Evolutionary conservation across 805 yeast species (phyloP).

Genomic region (Hanseniaspora occidentalis): DNA sequence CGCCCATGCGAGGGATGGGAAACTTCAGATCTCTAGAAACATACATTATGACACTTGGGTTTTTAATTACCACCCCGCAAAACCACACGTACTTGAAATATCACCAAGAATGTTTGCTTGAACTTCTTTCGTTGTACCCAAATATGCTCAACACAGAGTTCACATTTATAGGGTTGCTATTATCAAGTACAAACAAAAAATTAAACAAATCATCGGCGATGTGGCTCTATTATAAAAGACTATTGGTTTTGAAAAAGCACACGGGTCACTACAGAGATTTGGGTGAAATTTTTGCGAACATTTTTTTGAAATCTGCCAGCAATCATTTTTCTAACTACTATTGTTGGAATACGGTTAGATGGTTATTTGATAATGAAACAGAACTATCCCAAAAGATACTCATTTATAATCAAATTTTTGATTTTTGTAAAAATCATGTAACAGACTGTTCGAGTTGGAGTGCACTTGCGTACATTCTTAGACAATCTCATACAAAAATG

Average conservation of each 20-base stretch:
- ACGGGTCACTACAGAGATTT: background rate
- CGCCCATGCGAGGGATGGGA: constrained; percentile 4
- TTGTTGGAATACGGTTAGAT: constrained; percentile 28
- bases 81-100: constrained; percentile 23
- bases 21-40: background rate
- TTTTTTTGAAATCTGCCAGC: constrained; percentile 19
- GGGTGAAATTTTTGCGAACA: constrained; percentile 7
- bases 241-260: constrained; percentile 11
- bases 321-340: constrained; percentile 28
- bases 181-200: constrained; percentile 23
- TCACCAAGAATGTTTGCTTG: constrained; percentile 19
- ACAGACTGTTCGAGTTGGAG: constrained; percentile 28
- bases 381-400: constrained; percentile 3
- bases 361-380: constrained; percentile 18
- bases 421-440: constrained; percentile 17
- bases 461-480: constrained; percentile 11
- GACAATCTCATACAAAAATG: background rate
- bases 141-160: constrained; percentile 13
- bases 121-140: constrained; percentile 4
- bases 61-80: constrained; percentile 26
- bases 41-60: constrained; percentile 22
- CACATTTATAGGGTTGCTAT: constrained; percentile 12
- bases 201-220: constrained; percentile 29
- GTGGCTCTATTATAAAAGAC: constrained; percentile 24
- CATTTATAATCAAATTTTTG: constrained; percentile 9